Evolutionary conservation across 768 basidiomycete species (phyloP), one percentile per base, ranked within the genome.

Genomic region (Kwoniella newhampshirensis): DNA sequence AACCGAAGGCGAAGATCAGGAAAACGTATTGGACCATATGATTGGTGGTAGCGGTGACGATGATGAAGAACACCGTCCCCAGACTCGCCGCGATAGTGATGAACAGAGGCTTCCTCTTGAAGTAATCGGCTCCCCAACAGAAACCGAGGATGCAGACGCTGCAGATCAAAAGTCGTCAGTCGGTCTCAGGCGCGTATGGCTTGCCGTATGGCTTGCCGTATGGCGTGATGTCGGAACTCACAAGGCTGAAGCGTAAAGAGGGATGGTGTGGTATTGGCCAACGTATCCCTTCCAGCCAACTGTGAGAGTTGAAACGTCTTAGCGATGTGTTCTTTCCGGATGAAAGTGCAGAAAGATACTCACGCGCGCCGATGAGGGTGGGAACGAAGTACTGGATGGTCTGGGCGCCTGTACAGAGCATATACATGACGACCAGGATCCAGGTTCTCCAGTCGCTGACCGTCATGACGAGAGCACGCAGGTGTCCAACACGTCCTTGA

Each of bases 231-330:
- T 32, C 32, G 17, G 7, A 6, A 42, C 40, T 42, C 40, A 42
- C 30, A 69, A 67, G 13, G 65, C 65, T 41, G 39, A 54, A 15
- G 68, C 68, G 50, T 70, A 70, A 36, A 74, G 57, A 23, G 75
- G 74, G 46, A 77, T 75, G 25, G 74, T 75, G 66, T 72, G 67
- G 57, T 74, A 77, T 59, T 77, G 75, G 17, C 69, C 73, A 21
- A 44, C 50, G 57, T 64, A 70, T 6, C 74, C 72, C 4, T 66
- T 64, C 66, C 70, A 73, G 26, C 70, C 68, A 50, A 76, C 56
- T 12, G 61, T 40, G n/a, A 42, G 6, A 23, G 32, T 32, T 13
- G 7, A 32, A 32, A 32, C n/a, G n/a, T n/a, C n/a, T n/a, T n/a
- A n/a, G n/a, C n/a, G n/a, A n/a, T n/a, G n/a, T n/a, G n/a, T n/a